Conservation (phyloP, 805 yeast genomes). For the Yamadazyma scolyti region DNA sequence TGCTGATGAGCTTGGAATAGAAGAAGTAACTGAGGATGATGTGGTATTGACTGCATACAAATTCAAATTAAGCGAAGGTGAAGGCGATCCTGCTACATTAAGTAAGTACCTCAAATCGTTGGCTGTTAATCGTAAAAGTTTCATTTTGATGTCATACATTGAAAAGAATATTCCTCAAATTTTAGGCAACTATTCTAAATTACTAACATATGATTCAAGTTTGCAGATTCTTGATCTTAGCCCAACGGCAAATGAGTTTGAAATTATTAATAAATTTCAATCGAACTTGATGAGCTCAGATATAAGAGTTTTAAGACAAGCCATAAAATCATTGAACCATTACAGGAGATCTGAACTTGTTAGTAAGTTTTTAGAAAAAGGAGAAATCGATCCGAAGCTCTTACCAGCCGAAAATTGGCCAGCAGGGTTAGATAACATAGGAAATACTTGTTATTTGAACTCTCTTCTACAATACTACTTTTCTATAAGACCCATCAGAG, state of each 20-base stretch:
- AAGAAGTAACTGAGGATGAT: slow-evolving; percentile 50
- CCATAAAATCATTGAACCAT: slow-evolving; percentile 54
- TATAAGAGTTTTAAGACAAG: slow-evolving; percentile 52
- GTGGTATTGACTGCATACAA: slow-evolving; percentile 73
- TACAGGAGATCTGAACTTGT: slow-evolving; percentile 54
- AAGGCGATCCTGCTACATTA: slow-evolving; percentile 30
- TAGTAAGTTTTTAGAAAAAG: slow-evolving; percentile 53
- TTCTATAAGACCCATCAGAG: slow-evolving; percentile 76
- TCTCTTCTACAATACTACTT: slow-evolving; percentile 89
- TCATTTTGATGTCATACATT: slow-evolving; percentile 53
- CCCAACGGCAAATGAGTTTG: slow-evolving; percentile 52
- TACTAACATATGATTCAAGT: slow-evolving; percentile 29
- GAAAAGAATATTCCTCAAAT: slow-evolving; percentile 38
- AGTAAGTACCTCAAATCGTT: slow-evolving; percentile 61
- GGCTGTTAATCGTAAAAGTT: slow-evolving; percentile 56
- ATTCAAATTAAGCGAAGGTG: slow-evolving; percentile 51
- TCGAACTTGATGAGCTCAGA: slow-evolving; percentile 32
- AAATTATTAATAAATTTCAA: slow-evolving; percentile 46
- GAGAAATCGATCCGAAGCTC: slow-evolving; percentile 55
- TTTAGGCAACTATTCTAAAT: slow-evolving; percentile 5
- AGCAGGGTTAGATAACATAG: slow-evolving; percentile 89
- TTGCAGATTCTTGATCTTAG: slow-evolving; percentile 47
- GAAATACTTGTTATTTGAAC: slow-evolving; percentile 92
- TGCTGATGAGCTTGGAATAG: slow-evolving; percentile 33
- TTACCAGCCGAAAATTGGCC: slow-evolving; percentile 72